Evolutionary conservation across 495 filamentous ascomycete species (phyloP), one percentile per base, ranked within the genome.

Genomic region (Hypoxylon perforatum): DNA sequence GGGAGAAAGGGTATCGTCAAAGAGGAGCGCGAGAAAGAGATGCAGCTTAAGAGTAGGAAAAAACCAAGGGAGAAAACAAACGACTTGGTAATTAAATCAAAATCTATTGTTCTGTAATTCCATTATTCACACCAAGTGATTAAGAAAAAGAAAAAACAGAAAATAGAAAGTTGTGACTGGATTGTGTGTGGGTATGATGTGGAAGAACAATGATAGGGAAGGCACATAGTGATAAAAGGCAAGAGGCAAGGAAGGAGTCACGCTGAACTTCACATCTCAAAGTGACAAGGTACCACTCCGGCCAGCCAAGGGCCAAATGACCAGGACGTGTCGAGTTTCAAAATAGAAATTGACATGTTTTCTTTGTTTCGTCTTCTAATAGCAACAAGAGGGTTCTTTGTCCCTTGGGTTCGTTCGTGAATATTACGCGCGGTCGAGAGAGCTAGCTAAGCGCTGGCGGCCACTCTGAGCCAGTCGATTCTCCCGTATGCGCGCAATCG

Each of bases 401-500:
- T 57, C 28, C 18, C 53, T 50, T 59, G 38, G 44, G 53, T 30
- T 51, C 35, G 46, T 69, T 69, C 60, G 44, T 57, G 55, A 56
- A 65, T 30, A 57, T 69, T 69, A 69, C 66, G 66, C 66, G 66
- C 66, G 66, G 61, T 64, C 42, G 61, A 53, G 21, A 47, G 45
- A 61, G 3, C 57, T 18, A 60, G 60, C 52, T 69, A 69, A 69
- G 66, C 66, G 66, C 66, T 53, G 49, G 44, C 61, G 61, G 23
- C 65, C 44, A 69, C 55, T 61, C 50, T 48, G 39, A 61, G 66
- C 66, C 66, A 69, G 61, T 65, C 56, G 61, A 65, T 69, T 57
- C 15, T 18, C 36, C 33, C 57, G 51, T 52, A 38, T 48, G 60
- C 66, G 55, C 61, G 61, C 56, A 44, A 38, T 65, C 51, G 42